phyloP scores from a whole-genome alignment of 441 rosid species.

The Populus hybrid region DNA sequence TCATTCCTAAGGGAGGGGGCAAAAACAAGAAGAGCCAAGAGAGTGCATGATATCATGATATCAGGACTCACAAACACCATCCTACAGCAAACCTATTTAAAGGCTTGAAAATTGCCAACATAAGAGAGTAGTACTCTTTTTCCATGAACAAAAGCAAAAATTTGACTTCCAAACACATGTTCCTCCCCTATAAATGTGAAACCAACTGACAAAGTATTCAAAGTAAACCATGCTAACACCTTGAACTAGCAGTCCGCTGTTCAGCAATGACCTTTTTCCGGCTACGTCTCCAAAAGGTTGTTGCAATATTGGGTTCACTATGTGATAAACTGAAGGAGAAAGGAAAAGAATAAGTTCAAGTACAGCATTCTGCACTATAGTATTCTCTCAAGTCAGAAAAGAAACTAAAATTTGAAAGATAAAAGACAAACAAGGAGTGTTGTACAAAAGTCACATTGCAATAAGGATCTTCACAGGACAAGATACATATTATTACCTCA shows the following conservation, averaged over 20 bases:
- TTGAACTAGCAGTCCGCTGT: constrained; percentile 98
- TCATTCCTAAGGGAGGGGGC: not conserved
- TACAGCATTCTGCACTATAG: constrained; percentile 3
- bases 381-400: not conserved
- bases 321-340: constrained; percentile 67
- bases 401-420: not conserved
- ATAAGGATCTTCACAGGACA: not conserved
- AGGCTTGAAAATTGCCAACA: not conserved
- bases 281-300: constrained; percentile 90
- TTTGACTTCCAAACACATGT: not conserved
- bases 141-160: not conserved
- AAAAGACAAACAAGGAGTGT: not conserved
- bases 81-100: not conserved
- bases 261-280: constrained; percentile 96
- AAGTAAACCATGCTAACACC: constrained; percentile 39
- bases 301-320: constrained; percentile 93
- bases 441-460: not conserved
- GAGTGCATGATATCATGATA: not conserved
- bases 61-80: not conserved
- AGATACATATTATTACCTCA: constrained; percentile 46
- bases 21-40: not conserved
- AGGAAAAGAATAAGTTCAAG: constrained; percentile 12
- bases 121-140: not conserved
- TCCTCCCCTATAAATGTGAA: constrained; percentile 4
- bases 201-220: constrained; percentile 24